phyloP scores from a whole-genome alignment of 768 basidiomycete genomes.

The Coprinopsis strossmayeri region DNA sequence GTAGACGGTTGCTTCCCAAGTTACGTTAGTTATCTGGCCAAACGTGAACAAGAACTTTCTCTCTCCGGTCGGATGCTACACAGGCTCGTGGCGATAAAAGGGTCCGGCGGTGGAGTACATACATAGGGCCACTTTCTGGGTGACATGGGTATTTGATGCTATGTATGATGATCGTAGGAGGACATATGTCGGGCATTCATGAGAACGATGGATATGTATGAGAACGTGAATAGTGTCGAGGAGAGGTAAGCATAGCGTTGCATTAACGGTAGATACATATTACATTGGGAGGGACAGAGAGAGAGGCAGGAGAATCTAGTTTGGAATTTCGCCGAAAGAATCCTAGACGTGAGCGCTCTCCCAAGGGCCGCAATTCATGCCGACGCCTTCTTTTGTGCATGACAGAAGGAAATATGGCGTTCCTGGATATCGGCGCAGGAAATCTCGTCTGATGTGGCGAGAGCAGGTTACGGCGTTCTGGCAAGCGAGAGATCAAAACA shows the following conservation, averaged over 20 bases:
- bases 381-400: constrained; percentile 2
- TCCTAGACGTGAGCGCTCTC: background rate
- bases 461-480: no score
- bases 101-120: background rate
- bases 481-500: no score
- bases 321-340: background rate
- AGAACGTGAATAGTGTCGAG: no score
- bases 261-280: no score
- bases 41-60: constrained; percentile 2
- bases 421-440: constrained; percentile 6
- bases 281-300: no score
- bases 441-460: constrained; percentile 4
- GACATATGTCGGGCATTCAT: constrained; percentile 1
- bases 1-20: constrained; percentile 1
- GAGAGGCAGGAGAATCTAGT: background rate
- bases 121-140: background rate
- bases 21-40: constrained; percentile 7
- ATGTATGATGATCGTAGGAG: background rate
- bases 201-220: background rate
- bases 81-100: constrained; percentile 2
- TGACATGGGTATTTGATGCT: constrained; percentile 6
- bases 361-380: background rate
- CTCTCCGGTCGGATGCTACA: background rate
- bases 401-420: constrained; percentile 10
- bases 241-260: no score